Conservation (phyloP, 2,329 filamentous ascomycete species). For the Paraconiothyrium sp. region DNA sequence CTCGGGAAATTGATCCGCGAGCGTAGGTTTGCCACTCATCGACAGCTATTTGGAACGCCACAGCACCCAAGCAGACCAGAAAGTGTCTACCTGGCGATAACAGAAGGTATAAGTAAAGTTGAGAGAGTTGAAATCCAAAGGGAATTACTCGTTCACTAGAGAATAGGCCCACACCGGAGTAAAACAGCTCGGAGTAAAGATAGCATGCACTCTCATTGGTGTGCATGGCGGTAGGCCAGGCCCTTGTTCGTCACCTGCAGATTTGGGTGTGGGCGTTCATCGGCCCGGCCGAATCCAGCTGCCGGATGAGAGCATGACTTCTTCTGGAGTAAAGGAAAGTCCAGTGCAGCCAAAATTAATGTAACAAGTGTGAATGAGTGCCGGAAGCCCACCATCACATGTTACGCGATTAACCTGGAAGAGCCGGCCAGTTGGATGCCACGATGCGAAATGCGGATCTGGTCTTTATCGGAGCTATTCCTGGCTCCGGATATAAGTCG, state of each 20-base stretch:
- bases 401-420: no score
- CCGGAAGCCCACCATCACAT: no score
- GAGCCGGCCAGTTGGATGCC: no score
- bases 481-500: background rate
- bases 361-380: background rate
- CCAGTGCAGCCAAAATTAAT: background rate
- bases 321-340: background rate
- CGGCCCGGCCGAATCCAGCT: conserved; percentile 11
- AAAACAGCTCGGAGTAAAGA: conserved; percentile 6
- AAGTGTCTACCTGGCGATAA: conserved; percentile 1
- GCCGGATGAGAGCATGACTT: conserved; percentile 21
- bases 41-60: background rate
- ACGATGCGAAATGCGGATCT: no score
- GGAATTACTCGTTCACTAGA: background rate
- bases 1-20: conserved; percentile 8
- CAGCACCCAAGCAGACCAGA: conserved; percentile 6
- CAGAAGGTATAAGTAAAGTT: background rate
- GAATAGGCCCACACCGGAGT: background rate
- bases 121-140: background rate
- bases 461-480: background rate
- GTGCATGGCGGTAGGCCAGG: conserved; percentile 1
- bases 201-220: conserved; percentile 11
- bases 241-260: conserved; percentile 15
- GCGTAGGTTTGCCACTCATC: conserved; percentile 12
- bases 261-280: conserved; percentile 1